These are phyloP conservation scores for Anaeramoeba flamelloides DNA, from an alignment of 78 protist species.

Conservation along the genomic window DNA sequence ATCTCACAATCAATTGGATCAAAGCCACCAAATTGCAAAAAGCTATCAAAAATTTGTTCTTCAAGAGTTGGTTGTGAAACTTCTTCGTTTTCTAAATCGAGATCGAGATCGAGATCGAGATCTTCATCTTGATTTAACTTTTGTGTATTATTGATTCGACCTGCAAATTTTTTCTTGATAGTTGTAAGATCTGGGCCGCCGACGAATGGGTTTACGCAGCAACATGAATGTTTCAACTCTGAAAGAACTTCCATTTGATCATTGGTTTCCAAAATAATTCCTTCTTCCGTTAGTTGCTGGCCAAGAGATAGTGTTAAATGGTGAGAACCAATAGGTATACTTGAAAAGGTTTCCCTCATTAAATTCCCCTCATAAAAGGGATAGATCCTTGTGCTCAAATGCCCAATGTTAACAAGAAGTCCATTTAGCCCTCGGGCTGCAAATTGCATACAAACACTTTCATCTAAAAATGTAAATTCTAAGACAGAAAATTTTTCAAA, in stretches of 20 bases:
- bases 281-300: background rate
- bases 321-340: background rate
- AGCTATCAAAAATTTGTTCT: too few relatives aligned
- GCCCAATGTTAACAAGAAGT: background rate
- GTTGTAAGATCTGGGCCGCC: background rate
- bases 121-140: too few relatives aligned
- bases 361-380: background rate
- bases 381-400: background rate
- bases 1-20: background rate
- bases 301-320: background rate
- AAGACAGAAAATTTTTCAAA: background rate
- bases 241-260: background rate
- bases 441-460: background rate
- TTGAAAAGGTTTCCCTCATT: background rate
- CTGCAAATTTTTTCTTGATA: too few relatives aligned
- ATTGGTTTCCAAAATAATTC: background rate
- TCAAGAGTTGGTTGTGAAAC: too few relatives aligned
- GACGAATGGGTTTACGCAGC: background rate
- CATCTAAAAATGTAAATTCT: background rate
- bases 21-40: too few relatives aligned
- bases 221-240: background rate
- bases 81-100: too few relatives aligned
- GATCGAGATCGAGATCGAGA: too few relatives aligned
- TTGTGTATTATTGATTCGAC: too few relatives aligned
- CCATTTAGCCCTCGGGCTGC: background rate